Evolutionary conservation across 169 alveolate genomes (phyloP).

Genomic region (Plasmodium knowlesi): DNA sequence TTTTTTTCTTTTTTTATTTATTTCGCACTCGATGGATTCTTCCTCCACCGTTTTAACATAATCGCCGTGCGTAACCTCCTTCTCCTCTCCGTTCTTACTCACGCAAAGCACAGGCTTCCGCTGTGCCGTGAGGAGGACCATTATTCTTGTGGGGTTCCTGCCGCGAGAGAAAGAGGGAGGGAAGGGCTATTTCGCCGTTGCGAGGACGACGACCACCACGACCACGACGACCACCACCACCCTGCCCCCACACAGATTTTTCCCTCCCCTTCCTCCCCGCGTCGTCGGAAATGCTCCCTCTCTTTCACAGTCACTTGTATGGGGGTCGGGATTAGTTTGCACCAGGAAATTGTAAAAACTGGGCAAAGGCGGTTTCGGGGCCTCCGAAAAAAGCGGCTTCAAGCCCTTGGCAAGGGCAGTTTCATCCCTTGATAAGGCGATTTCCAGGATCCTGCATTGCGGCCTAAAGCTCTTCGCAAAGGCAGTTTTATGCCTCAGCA

Average conservation of each 20-base stretch:
- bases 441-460: too few species aligned
- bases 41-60: slow-evolving; percentile 25
- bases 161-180: neutral
- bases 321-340: neutral
- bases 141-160: neutral
- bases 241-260: neutral
- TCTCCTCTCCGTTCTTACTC: neutral
- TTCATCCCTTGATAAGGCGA: too few species aligned
- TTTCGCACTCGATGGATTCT: slow-evolving; percentile 31
- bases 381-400: too few species aligned
- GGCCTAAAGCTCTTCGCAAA: too few species aligned
- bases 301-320: neutral
- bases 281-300: neutral
- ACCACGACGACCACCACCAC: too few species aligned
- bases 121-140: neutral
- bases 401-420: too few species aligned
- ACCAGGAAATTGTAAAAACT: too few species aligned
- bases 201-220: too few species aligned
- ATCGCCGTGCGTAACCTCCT: neutral
- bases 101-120: neutral
- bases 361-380: too few species aligned
- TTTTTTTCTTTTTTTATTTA: slow-evolving; percentile 42
- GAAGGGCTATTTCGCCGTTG: neutral
- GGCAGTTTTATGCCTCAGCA: too few species aligned
- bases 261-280: too few species aligned